Percentiles rank a stretch among this genome's conserved stretches.
Evolutionary conservation across 2,329 filamentous ascomycete genomes (phyloP).

Genomic region (Neurospora sp.): DNA sequence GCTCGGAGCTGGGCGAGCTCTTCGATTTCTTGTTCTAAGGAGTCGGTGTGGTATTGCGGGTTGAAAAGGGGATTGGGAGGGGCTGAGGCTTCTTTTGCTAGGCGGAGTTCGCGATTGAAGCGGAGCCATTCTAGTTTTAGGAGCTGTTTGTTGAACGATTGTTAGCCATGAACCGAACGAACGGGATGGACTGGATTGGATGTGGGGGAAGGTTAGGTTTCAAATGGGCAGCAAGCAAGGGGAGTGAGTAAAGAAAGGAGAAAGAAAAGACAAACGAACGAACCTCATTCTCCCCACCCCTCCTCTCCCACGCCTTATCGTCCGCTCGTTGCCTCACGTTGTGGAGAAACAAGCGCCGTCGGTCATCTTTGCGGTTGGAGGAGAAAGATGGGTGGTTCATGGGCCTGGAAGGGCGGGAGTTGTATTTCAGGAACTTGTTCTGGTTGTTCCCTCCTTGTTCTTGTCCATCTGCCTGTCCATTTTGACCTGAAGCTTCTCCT

Average conservation of each 20-base stretch:
- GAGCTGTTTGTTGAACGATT: slow-evolving; percentile 18
- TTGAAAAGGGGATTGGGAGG: background rate
- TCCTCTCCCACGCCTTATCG: slow-evolving; percentile 47
- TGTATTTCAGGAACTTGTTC: background rate
- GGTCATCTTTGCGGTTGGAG: slow-evolving; percentile 35
- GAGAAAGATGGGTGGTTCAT: background rate
- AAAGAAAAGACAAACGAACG: slow-evolving; percentile 1
- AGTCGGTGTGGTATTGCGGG: background rate
- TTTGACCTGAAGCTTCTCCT: background rate
- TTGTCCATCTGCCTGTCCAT: background rate
- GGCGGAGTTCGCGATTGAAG: slow-evolving; percentile 26
- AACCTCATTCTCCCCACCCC: slow-evolving; percentile 54
- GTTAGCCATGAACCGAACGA: background rate
- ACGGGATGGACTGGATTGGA: no score
- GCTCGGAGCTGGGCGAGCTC: slow-evolving; percentile 11
- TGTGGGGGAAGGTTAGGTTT: no score
- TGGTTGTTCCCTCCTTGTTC: background rate
- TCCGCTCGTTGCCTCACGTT: slow-evolving; percentile 52
- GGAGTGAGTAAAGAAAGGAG: no score
- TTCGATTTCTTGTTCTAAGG: background rate
- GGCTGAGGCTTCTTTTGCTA: slow-evolving; percentile 24
- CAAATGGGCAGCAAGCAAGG: no score
- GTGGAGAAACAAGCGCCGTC: slow-evolving; percentile 59
- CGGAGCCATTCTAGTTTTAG: slow-evolving; percentile 33
- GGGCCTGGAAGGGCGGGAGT: background rate